Conservation (phyloP, 176 grass and related monocot genomes). For the Ensete glaucum region DNA sequence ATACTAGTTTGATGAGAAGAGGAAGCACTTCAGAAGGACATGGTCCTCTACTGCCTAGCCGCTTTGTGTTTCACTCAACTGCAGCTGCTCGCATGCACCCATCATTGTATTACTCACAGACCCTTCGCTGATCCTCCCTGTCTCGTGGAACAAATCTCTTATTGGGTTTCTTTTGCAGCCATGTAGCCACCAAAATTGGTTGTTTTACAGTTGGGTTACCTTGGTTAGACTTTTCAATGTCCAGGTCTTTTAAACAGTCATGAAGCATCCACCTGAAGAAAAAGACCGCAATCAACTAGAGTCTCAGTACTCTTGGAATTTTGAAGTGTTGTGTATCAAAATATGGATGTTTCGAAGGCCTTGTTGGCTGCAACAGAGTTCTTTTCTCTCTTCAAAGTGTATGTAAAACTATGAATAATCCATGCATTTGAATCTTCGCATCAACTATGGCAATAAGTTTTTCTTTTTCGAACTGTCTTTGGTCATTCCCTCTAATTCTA, state of each 20-base stretch:
- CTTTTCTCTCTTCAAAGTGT: not conserved
- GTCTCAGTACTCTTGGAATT: too few species aligned
- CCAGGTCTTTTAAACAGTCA: too few species aligned
- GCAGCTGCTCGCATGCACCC: conserved; percentile 31
- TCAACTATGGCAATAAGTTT: not conserved
- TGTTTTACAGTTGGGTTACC: not conserved
- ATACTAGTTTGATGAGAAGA: conserved; percentile 37
- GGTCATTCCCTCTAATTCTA: not conserved
- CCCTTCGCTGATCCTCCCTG: conserved; percentile 13
- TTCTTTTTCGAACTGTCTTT: too few species aligned
- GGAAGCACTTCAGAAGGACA: conserved; percentile 22
- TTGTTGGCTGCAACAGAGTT: too few species aligned
- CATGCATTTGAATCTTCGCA: not conserved
- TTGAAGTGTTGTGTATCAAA: too few species aligned
- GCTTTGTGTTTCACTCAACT: conserved; percentile 38
- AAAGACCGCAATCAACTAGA: too few species aligned
- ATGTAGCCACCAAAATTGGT: not conserved
- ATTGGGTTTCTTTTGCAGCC: not conserved
- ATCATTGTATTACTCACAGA: conserved; percentile 49
- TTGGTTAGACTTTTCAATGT: not conserved
- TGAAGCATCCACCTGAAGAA: too few species aligned
- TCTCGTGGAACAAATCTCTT: not conserved
- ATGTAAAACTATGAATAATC: not conserved
- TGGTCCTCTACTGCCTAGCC: conserved; percentile 32
- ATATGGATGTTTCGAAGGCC: too few species aligned